Percentiles rank a stretch among this genome's conserved stretches.
These are phyloP conservation scores for Eragrostis nindensis DNA, from an alignment of 176 grass and related monocot genomes.

Conservation along the genomic window DNA sequence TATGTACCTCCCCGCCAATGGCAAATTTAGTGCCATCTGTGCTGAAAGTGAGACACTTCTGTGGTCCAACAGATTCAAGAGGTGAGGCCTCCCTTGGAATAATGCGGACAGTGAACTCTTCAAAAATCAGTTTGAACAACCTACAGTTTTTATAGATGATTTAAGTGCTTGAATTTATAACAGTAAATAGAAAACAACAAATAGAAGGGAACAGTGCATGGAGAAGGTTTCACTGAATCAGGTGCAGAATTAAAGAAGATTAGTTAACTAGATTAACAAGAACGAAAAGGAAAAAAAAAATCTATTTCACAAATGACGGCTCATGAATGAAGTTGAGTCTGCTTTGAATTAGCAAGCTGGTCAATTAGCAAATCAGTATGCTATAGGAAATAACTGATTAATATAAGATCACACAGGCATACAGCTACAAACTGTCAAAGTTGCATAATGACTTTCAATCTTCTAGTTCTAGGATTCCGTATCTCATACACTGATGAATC, in stretches of 20 bases:
- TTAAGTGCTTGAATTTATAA: slow-evolving; percentile 23
- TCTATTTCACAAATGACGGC: background rate
- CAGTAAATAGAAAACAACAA: slow-evolving; percentile 13
- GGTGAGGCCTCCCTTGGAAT: slow-evolving; percentile 54
- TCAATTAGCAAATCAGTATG: background rate
- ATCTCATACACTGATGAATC: slow-evolving; percentile 3
- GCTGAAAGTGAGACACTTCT: slow-evolving; percentile 95
- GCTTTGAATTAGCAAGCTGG: slow-evolving; percentile 11
- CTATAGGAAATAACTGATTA: background rate
- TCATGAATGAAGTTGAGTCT: background rate
- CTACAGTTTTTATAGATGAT: slow-evolving; percentile 38
- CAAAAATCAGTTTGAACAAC: slow-evolving; percentile 75
- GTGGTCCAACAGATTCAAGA: slow-evolving; percentile 75
- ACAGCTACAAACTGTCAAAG: background rate
- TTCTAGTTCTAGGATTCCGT: background rate
- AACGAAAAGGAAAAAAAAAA: background rate
- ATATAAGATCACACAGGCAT: background rate
- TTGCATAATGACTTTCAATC: background rate
- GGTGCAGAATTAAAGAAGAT: background rate
- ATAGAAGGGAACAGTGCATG: background rate
- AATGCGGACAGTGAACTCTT: slow-evolving; percentile 60
- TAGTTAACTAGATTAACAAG: slow-evolving; percentile 14
- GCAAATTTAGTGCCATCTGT: slow-evolving; percentile 96
- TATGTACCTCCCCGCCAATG: slow-evolving; percentile 80
- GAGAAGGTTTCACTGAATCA: background rate